Evolutionary conservation across 2,329 filamentous ascomycete genomes (phyloP), one percentile per base, ranked within the genome.

Genomic region (Geosmithia flava): DNA sequence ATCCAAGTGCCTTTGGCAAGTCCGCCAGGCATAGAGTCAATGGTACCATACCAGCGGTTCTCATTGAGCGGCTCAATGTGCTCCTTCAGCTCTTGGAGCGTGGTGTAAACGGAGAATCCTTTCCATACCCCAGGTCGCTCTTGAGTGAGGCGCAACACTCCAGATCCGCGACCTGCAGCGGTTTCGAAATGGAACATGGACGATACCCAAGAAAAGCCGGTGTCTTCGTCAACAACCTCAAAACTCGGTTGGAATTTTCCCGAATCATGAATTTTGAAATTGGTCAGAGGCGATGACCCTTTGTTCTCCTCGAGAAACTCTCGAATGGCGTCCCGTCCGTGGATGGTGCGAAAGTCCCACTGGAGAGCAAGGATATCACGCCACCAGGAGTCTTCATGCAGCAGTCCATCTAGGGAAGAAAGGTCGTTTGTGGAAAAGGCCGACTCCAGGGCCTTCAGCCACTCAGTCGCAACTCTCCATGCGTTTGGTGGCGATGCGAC

Each of bases 81-180:
- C 0, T 69, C 73, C 7, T 64, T 71, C 15, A 83, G 52, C 44
- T 71, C 68, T 10, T 66, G 57, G 17, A 83, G 58, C 0, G 67
- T 63, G 0, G 79, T 82, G 54, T 73, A 81, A 1, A 83, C 56
- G 7, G 74, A 78, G 52, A 74, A 78, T 0, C 74, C 70, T 57
- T 77, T 78, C 75, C 75, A 82, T 1, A 37, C n/a, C 7, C 33
- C 44, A 2, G 46, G 48, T 8, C 47, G 49, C 11, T 51, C 47
- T 23, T 50, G 49, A 11, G 47, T 47, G 19, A 56, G 40, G 7
- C 54, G 46, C n/a, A 51, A 49, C 10, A 54, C 45, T 6, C 55
- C 54, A 1, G 48, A 48, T 3, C 55, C 55, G 3, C 47, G 47
- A 6, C 54, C 54, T 1, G 52, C 23, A 2, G 29, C 29, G 5